These are phyloP conservation scores for Penicillium coffeae DNA, from an alignment of 495 filamentous ascomycete genomes.

Conservation along the genomic window DNA sequence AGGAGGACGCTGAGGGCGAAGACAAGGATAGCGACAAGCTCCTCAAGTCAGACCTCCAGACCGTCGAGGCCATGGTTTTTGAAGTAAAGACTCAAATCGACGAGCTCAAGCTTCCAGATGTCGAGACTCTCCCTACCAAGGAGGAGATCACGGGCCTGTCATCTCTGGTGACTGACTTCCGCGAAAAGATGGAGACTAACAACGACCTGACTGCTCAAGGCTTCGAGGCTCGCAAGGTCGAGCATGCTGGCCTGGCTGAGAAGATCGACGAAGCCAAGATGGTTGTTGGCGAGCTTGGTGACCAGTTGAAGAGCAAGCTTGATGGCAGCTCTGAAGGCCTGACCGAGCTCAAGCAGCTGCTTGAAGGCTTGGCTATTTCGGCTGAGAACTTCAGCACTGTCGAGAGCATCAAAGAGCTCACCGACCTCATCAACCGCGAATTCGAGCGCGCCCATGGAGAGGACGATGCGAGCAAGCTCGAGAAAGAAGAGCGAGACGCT, in stretches of 20 bases:
- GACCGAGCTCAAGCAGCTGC: constrained; percentile 53
- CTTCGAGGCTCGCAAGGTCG: constrained; percentile 71
- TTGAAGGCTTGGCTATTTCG: constrained; percentile 59
- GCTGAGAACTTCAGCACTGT: constrained; percentile 55
- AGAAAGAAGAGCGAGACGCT: constrained; percentile 73
- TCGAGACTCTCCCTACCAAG: constrained; percentile 59
- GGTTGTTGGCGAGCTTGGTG: constrained; percentile 56
- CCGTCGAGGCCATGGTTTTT: constrained; percentile 69
- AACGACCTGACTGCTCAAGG: constrained; percentile 71
- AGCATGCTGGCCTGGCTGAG: constrained; percentile 55
- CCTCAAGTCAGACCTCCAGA: constrained; percentile 74
- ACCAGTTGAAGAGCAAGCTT: constrained; percentile 61
- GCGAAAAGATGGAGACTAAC: constrained; percentile 62
- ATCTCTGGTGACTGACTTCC: constrained; percentile 65
- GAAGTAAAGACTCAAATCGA: constrained; percentile 75
- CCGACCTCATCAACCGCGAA: constrained; percentile 72
- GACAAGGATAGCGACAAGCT: constrained; percentile 63
- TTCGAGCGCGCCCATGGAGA: constrained; percentile 73
- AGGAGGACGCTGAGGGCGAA: constrained; percentile 43
- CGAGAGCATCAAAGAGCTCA: constrained; percentile 71
- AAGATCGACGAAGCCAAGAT: constrained; percentile 57
- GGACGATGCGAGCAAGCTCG: constrained; percentile 64
- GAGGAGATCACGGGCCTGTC: constrained; percentile 61
- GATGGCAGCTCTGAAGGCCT: constrained; percentile 54
- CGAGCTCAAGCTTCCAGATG: constrained; percentile 63